Conservation (phyloP, 1,284 basidiomycete genomes). For the Schizopora paradoxa region DNA sequence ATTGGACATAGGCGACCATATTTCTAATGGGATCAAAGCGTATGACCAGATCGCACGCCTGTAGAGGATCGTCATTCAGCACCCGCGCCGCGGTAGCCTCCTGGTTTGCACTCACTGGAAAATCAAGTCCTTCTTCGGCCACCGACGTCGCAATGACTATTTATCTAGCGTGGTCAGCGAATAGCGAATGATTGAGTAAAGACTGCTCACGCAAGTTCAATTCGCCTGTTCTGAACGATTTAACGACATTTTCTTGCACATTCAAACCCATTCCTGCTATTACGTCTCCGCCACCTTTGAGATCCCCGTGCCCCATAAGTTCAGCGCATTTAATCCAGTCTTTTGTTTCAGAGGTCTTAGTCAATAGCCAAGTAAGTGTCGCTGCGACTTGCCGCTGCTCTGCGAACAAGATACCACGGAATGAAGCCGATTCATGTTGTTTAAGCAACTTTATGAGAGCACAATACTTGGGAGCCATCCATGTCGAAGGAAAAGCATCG, state of each 20-base stretch:
- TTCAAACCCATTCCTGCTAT: constrained; percentile 47
- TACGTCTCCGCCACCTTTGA: constrained; percentile 30
- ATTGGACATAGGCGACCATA: constrained; percentile 80
- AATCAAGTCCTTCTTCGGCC: constrained; percentile 85
- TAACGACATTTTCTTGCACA: constrained; percentile 54
- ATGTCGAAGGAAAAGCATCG: constrained; percentile 40
- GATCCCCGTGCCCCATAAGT: constrained; percentile 63
- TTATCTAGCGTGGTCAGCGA: background rate
- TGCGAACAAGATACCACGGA: constrained; percentile 81
- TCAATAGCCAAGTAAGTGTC: constrained; percentile 61
- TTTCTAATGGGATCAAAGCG: constrained; percentile 75
- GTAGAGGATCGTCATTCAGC: background rate
- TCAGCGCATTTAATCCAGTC: constrained; percentile 55
- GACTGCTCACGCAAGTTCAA: constrained; percentile 67
- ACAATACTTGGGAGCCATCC: constrained; percentile 70
- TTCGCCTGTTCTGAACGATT: constrained; percentile 55
- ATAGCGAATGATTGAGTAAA: background rate
- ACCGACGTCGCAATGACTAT: constrained; percentile 79
- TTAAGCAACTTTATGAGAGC: constrained; percentile 55
- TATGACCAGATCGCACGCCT: constrained; percentile 81
- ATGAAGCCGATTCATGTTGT: constrained; percentile 46
- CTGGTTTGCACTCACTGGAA: constrained; percentile 58
- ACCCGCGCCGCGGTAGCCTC: no score
- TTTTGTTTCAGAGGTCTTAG: constrained; percentile 49
- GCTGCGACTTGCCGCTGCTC: constrained; percentile 74